Base-by-base conservation (phyloP, 176 grass and related monocot species). In the Zizania latifolia region DNA sequence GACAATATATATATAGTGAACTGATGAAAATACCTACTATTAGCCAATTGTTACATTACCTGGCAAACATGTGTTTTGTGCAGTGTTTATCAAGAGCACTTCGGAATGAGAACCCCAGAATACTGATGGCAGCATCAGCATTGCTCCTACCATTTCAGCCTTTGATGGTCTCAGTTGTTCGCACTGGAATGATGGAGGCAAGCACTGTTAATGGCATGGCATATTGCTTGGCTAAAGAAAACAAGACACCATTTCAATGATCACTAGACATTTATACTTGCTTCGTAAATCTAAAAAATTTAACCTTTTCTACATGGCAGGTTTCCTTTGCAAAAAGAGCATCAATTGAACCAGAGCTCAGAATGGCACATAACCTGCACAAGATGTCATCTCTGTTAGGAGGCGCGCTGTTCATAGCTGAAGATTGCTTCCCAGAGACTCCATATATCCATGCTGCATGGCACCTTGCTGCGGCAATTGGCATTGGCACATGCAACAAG, bases 151-250 rank as follows among this genome's bases (percentile, higher is more conserved):
- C 95, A 2, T 94, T 99, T 84, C 84, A 99, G 72, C 95, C 95
- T 23, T 65, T 99, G 40, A 84, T 99, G 84, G 91, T 94, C 84
- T 99, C 95, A 56, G 95, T 84, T 84, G 35, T 99, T 65, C 95
- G 92, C 75, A 94, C 88, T 45, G 95, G 91, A 65, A 74, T 99
- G 79, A 90, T 99, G 95, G 95, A 99, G 95, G 91, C 64, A 92
- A 98, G 88, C 76, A 68, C 66, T 37, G 15, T 27, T 62, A 65
- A 78, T 7, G 14, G 70, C 0, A 3, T 78, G 17, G 38, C 35
- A 24, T 62, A 28, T 60, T 62, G 33, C 68, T 71, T 43, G 44
- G 4, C 35, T 37, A 41, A 23, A 5, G 65, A 65, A 19, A 72
- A 37, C 5, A 22, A 17, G 65, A 4, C 31, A 71, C 4, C 17